Evolutionary conservation across 352 stramenopile species (phyloP).

Genomic region (Phytopythium kandeliae): DNA sequence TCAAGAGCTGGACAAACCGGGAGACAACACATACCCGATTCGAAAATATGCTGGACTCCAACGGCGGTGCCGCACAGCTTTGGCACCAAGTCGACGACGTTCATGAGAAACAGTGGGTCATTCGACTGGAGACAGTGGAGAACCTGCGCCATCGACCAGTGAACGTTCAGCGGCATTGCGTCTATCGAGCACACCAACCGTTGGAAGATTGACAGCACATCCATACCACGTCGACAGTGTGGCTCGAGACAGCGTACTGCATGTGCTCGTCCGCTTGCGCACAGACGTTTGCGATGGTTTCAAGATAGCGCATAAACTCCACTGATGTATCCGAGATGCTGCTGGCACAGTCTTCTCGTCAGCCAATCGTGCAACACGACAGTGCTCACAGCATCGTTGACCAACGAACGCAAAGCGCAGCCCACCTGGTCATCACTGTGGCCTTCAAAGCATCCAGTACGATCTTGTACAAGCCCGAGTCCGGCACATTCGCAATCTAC

Average conservation of each 20-base stretch:
- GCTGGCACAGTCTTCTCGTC: constrained; percentile 8
- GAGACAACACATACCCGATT: constrained; percentile 42
- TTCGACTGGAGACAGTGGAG: constrained; percentile 65
- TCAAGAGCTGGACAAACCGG: neutral
- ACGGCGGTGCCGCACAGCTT: constrained; percentile 59
- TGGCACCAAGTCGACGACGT: constrained; percentile 73
- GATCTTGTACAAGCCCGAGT: constrained; percentile 32
- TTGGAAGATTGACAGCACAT: constrained; percentile 1
- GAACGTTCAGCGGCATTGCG: too few relatives aligned
- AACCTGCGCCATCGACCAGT: too few relatives aligned
- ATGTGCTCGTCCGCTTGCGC: constrained; percentile 52
- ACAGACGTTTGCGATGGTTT: constrained; percentile 61
- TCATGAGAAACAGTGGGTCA: constrained; percentile 83
- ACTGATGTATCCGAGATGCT: constrained; percentile 45
- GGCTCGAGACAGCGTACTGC: constrained; percentile 42
- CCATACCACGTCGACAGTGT: constrained; percentile 35
- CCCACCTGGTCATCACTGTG: constrained; percentile 44
- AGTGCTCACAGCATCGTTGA: neutral
- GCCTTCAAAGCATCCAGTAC: constrained; percentile 45
- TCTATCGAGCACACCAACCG: too few relatives aligned
- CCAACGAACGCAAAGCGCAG: neutral
- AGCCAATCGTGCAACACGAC: neutral
- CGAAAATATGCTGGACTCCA: constrained; percentile 69
- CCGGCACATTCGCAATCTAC: constrained; percentile 39
- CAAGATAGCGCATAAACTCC: constrained; percentile 75